Percentiles rank a stretch among this genome's conserved stretches.
phyloP scores from a whole-genome alignment of 306 rosid species.

The Styphnolobium japonicum region DNA sequence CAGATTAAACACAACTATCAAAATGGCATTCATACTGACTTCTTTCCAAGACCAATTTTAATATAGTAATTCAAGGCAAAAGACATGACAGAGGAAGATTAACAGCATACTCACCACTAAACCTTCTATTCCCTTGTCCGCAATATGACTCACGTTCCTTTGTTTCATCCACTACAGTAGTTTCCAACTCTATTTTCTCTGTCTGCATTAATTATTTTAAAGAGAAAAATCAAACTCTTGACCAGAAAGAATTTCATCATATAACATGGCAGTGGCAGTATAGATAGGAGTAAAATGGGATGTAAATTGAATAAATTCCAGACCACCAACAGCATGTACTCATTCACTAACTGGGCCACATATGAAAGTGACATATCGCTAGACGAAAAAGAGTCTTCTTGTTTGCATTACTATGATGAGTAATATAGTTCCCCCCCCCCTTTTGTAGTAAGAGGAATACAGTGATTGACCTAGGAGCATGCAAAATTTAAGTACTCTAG shows the following conservation, averaged over 20 bases:
- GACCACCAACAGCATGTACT: not conserved
- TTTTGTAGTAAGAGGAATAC: not conserved
- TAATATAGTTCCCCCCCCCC: not conserved
- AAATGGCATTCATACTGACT: not conserved
- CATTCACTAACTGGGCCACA: not conserved
- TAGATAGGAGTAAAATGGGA: not conserved
- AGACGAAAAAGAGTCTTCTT: not conserved
- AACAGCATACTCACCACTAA: conserved; percentile 71
- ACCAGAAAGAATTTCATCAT: conserved; percentile 6
- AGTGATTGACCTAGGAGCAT: not conserved
- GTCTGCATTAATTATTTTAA: conserved; percentile 50
- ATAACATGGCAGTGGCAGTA: not conserved
- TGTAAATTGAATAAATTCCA: not conserved
- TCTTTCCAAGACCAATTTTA: conserved; percentile 1
- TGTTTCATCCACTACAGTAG: conserved; percentile 98
- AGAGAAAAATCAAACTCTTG: conserved; percentile 21
- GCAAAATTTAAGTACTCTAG: not conserved
- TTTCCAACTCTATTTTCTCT: conserved; percentile 96
- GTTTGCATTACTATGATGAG: not conserved
- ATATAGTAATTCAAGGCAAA: conserved; percentile 1
- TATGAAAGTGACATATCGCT: not conserved
- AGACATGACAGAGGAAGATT: not conserved
- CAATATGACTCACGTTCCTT: conserved; percentile 96
- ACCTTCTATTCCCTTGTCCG: conserved; percentile 86
- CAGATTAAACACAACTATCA: conserved; percentile 10